Conservation (phyloP, 2,329 filamentous ascomycete species). For the Trichothecium roseum region DNA sequence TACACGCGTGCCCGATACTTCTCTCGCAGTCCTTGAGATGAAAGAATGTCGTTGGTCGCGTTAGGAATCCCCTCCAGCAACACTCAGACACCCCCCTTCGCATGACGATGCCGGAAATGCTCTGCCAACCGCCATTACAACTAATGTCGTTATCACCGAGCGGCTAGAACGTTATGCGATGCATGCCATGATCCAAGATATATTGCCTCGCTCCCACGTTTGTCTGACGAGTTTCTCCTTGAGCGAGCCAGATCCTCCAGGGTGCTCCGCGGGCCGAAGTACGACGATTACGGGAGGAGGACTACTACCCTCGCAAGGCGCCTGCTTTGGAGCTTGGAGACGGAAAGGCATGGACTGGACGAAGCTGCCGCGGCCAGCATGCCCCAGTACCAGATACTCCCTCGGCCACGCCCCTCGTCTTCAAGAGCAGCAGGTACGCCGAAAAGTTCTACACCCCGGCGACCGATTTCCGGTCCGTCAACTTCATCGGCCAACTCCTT, state of each 20-base stretch:
- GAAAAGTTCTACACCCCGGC: conserved; percentile 78
- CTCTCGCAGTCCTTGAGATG: no score
- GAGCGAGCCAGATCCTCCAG: conserved; percentile 49
- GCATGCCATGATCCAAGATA: conserved; percentile 70
- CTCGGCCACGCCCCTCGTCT: conserved; percentile 67
- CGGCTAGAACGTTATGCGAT: conserved; percentile 69
- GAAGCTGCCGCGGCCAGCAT: conserved; percentile 71
- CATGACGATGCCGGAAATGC: no score
- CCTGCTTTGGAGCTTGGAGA: conserved; percentile 65
- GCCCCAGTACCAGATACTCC: conserved; percentile 69
- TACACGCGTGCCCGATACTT: no score
- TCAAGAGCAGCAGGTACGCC: conserved; percentile 68
- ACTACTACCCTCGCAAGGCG: conserved; percentile 71
- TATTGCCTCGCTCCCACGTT: conserved; percentile 69
- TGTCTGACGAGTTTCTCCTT: conserved; percentile 60
- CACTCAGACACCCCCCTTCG: no score
- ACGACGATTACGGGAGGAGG: conserved; percentile 72
- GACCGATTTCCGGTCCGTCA: conserved; percentile 78
- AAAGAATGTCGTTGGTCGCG: no score
- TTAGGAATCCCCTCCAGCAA: no score
- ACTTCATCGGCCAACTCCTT: conserved; percentile 83
- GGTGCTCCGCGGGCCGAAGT: conserved; percentile 52
- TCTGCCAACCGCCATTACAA: conserved; percentile 2
- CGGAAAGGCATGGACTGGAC: conserved; percentile 68
- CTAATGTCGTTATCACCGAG: conserved; percentile 62